Conservation (phyloP, 1,284 basidiomycete genomes). For the Ceratobasidium sp. region DNA sequence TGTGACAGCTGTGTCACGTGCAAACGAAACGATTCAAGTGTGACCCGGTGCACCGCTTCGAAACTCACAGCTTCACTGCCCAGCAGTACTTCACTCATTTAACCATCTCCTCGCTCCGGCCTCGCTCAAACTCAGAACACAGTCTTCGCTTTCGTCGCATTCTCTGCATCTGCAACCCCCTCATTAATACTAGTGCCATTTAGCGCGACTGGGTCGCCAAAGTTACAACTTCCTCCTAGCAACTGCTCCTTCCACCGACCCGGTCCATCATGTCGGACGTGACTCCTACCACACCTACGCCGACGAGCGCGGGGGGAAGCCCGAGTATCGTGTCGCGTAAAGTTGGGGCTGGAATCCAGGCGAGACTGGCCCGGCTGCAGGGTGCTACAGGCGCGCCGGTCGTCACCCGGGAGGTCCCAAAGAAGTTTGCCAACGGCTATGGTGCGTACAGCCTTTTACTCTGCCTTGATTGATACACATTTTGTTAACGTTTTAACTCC, state of each 20-base stretch:
- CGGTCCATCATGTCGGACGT: conserved; percentile 10
- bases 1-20: conserved; percentile 35
- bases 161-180: conserved; percentile 5
- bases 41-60: not conserved
- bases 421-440: conserved; percentile 35
- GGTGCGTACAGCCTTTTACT: not conserved
- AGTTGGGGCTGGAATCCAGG: conserved; percentile 37
- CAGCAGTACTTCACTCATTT: conserved; percentile 38
- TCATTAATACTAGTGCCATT: conserved; percentile 10
- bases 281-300: not conserved
- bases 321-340: conserved; percentile 38
- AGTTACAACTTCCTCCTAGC: not conserved
- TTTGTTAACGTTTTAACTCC: conserved; percentile 10
- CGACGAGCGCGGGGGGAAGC: conserved; percentile 4
- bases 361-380: conserved; percentile 27
- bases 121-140: conserved; percentile 15
- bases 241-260: conserved; percentile 17
- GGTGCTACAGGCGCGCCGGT: conserved; percentile 28
- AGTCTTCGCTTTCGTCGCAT: not conserved
- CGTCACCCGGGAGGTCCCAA: conserved; percentile 24
- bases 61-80: conserved; percentile 4
- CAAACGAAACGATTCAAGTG: not conserved
- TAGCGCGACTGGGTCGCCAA: conserved; percentile 36
- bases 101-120: conserved; percentile 15
- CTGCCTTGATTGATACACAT: not conserved